Evolutionary conservation across 2,329 filamentous ascomycete species (phyloP).

Genomic region (Penicillium sp.): DNA sequence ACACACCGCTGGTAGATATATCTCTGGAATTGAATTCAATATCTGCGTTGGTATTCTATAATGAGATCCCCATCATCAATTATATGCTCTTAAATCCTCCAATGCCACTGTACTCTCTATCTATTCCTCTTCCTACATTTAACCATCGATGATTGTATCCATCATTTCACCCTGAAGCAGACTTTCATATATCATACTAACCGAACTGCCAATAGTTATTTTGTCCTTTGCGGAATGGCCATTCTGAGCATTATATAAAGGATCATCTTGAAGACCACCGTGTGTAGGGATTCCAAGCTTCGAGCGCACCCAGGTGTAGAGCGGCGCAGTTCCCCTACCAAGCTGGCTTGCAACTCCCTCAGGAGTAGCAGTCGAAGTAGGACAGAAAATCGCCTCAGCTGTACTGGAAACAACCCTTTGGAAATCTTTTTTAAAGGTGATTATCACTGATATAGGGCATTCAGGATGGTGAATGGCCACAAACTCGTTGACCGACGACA

Average conservation of each 20-base stretch:
- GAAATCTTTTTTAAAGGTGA: conserved; percentile 12
- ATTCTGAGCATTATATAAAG: conserved; percentile 17
- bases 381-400: conserved; percentile 14
- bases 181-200: conserved; percentile 17
- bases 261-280: conserved; percentile 17
- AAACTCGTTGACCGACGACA: conserved; percentile 10
- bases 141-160: conserved; percentile 10
- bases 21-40: too few species aligned
- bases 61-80: too few species aligned
- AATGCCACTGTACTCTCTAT: too few species aligned
- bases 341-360: conserved; percentile 9
- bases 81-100: too few species aligned
- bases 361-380: conserved; percentile 6
- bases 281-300: conserved; percentile 14
- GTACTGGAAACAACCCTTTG: neutral
- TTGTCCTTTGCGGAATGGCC: conserved; percentile 11
- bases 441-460: conserved; percentile 9
- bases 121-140: neutral
- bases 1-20: too few species aligned
- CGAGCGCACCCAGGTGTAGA: conserved; percentile 17
- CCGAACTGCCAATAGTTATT: conserved; percentile 17
- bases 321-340: conserved; percentile 12
- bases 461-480: conserved; percentile 4
- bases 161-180: conserved; percentile 15
- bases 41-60: too few species aligned